phyloP scores from a whole-genome alignment of 2,329 filamentous ascomycete species.

The Fusarium nodosum region DNA sequence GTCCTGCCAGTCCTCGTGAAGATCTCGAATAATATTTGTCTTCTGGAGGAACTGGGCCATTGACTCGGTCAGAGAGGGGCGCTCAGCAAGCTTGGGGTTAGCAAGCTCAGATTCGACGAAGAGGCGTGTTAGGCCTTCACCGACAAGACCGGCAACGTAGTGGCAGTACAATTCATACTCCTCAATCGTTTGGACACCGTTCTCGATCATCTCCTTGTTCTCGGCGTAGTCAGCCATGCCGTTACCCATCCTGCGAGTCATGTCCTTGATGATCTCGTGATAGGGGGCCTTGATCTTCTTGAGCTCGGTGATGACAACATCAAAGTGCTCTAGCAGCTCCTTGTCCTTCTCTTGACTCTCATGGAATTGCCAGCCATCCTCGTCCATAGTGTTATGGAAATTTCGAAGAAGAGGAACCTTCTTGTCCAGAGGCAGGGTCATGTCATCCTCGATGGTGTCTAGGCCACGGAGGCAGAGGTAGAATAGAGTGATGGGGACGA shows the following conservation, averaged over 20 bases:
- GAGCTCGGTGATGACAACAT: constrained; percentile 87
- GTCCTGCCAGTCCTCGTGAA: constrained; percentile 90
- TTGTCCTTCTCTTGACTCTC: constrained; percentile 95
- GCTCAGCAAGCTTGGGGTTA: constrained; percentile 84
- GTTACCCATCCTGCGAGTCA: constrained; percentile 94
- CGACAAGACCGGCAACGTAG: constrained; percentile 98
- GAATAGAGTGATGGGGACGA: constrained; percentile 90
- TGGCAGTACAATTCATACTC: constrained; percentile 98
- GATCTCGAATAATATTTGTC: constrained; percentile 97
- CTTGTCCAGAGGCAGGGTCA: constrained; percentile 83
- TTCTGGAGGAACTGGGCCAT: constrained; percentile 99
- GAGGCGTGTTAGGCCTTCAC: constrained; percentile 89
- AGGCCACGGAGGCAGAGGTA: constrained; percentile 92
- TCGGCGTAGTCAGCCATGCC: constrained; percentile 97
- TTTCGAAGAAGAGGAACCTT: constrained; percentile 89
- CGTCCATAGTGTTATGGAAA: constrained; percentile 82
- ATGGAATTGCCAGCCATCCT: constrained; percentile 91
- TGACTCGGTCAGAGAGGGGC: constrained; percentile 86
- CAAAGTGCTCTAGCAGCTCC: constrained; percentile 91
- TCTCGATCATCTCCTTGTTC: constrained; percentile 83
- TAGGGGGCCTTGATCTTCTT: constrained; percentile 90
- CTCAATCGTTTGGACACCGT: constrained; percentile 83
- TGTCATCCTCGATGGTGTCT: constrained; percentile 99
- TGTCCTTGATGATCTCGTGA: constrained; percentile 88
- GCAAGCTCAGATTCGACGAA: constrained; percentile 90